A percentile compares a stretch with the other conserved stretches of the same genome.
Conservation (phyloP, 306 rosid genomes). For the Psophocarpus tetragonolobus region DNA sequence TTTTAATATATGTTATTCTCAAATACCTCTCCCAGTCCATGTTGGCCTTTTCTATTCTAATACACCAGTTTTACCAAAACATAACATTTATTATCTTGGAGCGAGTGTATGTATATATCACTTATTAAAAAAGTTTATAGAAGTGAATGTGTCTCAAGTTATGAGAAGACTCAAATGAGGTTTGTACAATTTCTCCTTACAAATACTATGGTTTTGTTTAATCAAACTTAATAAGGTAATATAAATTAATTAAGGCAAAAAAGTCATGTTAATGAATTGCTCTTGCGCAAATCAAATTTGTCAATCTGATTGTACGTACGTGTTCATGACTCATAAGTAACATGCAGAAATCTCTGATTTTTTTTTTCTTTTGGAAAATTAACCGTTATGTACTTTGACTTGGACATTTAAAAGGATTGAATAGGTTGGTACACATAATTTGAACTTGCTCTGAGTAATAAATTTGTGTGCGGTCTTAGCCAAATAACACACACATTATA, state of each 20-base stretch:
- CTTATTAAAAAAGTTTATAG: no score
- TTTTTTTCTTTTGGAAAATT: background rate
- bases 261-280: background rate
- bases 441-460: slow-evolving; percentile 3
- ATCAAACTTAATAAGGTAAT: background rate
- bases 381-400: background rate
- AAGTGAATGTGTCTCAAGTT: no score
- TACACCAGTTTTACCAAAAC: no score
- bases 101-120: no score
- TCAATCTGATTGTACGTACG: background rate
- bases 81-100: no score
- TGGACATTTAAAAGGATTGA: background rate
- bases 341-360: background rate
- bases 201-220: no score
- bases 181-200: no score
- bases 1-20: no score
- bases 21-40: no score
- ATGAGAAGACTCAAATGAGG: no score
- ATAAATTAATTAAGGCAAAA: background rate
- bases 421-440: background rate
- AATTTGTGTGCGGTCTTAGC: background rate
- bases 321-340: background rate
- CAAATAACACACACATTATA: background rate
- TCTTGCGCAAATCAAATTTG: background rate
- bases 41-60: no score